phyloP scores from a whole-genome alignment of 441 rosid species.

The Adansonia rubrostipa region DNA sequence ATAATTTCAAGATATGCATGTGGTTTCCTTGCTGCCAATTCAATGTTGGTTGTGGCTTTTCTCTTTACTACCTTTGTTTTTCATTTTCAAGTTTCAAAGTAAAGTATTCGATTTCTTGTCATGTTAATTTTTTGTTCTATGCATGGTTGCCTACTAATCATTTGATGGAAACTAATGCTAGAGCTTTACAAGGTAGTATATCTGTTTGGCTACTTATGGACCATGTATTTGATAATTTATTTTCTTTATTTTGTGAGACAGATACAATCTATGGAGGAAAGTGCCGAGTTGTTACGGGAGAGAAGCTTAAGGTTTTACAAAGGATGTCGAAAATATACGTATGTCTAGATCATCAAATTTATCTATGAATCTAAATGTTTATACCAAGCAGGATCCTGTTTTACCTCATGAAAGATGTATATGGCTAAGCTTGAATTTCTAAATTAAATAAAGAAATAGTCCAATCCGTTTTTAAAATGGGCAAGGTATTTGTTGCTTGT shows the following conservation, averaged over 20 bases:
- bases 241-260: conserved; percentile 47
- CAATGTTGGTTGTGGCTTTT: background rate
- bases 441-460: conserved; percentile 6
- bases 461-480: background rate
- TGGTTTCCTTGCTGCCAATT: conserved; percentile 3
- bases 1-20: background rate
- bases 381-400: background rate
- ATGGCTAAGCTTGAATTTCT: background rate
- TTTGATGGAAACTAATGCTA: background rate
- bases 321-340: conserved; percentile 99
- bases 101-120: background rate
- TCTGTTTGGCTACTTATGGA: conserved; percentile 10
- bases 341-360: conserved; percentile 36
- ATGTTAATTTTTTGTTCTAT: background rate
- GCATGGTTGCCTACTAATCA: background rate
- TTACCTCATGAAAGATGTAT: background rate
- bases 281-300: conserved; percentile 82
- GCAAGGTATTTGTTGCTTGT: background rate
- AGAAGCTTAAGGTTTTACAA: conserved; percentile 93
- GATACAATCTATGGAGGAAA: conserved; percentile 94
- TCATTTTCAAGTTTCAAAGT: conserved; percentile 18
- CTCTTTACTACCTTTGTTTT: background rate
- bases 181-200: background rate
- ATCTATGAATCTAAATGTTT: background rate
- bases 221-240: conserved; percentile 2